Base-by-base conservation (phyloP, 2,329 filamentous ascomycete species). In the Zymoseptoria brevis region DNA sequence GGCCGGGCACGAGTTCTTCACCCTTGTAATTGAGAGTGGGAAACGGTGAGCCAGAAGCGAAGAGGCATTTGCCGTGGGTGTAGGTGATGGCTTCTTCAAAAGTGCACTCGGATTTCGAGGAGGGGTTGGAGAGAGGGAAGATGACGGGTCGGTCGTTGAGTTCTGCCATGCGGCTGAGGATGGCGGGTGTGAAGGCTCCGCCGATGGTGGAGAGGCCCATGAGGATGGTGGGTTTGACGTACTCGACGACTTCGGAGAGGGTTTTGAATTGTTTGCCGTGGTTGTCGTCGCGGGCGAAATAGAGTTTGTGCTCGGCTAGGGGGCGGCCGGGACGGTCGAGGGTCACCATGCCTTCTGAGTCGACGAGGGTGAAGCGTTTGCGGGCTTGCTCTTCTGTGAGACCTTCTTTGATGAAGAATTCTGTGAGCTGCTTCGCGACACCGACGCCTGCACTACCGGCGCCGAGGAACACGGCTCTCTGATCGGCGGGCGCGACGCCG, bases 371-470 rank as follows among this genome's bases (percentile, higher is more conserved):
- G 83, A 99, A 97, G 80, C 94, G 94, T 72, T 87, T 85, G 69
- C 87, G 86, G 58, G 94, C 94, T 64, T 90, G 87, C 69, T 91
- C 85, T 75, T 97, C 93, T 8, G 87, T 88, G 71, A 97, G 81
- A 49, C 94, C 94, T 68, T 92, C 89, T 67, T 90, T 89, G 70
- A 92, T 90, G 80, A 97, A 97, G 82, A 90, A 96, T 77, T 96
- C 90, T 59, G 96, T 91, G 64, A 99, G 88, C 80, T 97, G 94
- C 81, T 96, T 96, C 61, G 94, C 94, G 61, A 99, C 94, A 79
- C 94, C 94, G 52, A 96, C 91, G 79, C 94, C 94, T 41, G 94
- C 94, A 61, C 90, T 96, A 58, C 94, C 94, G 57, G 94, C 93
- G 60, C 94, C 94, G 76, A 97, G 88, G 80, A 99, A 99, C 66